Evolutionary conservation across 371 early-diverging fungal species (phyloP).

Genomic region (Capillidium rhysosporum): DNA sequence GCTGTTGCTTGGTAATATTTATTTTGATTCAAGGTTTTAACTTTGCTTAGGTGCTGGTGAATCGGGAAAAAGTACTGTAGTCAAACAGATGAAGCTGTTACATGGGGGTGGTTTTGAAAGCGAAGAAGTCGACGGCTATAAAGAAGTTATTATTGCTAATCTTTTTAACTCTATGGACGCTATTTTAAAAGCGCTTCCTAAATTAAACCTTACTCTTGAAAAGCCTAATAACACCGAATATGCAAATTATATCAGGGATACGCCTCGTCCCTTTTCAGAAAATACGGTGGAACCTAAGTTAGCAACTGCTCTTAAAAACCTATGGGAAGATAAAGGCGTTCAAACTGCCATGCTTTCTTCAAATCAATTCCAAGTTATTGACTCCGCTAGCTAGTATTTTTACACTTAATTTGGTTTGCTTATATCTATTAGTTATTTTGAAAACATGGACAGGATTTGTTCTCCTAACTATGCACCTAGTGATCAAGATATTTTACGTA

Average conservation of each 20-base stretch:
- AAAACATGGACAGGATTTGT: constrained; percentile 63
- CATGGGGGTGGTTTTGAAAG: constrained; percentile 77
- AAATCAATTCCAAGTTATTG: constrained; percentile 71
- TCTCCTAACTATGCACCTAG: constrained; percentile 52
- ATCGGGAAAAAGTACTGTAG: constrained; percentile 88
- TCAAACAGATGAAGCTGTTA: constrained; percentile 93
- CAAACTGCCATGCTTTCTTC: constrained; percentile 44
- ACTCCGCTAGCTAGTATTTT: constrained; percentile 58
- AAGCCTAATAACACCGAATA: constrained; percentile 26
- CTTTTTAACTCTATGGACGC: constrained; percentile 76
- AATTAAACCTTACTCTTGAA: constrained; percentile 37
- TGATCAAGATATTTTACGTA: constrained; percentile 68
- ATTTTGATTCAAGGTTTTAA: background rate
- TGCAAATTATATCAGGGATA: constrained; percentile 11
- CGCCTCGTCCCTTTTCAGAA: constrained; percentile 26
- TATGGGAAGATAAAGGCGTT: constrained; percentile 65
- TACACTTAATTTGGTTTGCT: background rate
- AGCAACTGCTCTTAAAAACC: constrained; percentile 42
- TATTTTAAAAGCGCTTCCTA: constrained; percentile 72
- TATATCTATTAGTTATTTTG: constrained; percentile 46
- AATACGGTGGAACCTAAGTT: constrained; percentile 20
- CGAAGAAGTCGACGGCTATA: constrained; percentile 71
- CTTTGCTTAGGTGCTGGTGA: constrained; percentile 71
- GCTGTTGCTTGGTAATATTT: constrained; percentile 48
- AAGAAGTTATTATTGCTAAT: constrained; percentile 79